Percentiles rank a stretch among this genome's conserved stretches.
These are phyloP conservation scores for Candida sakaeoensis DNA, from an alignment of 805 yeast genomes.

Conservation along the genomic window DNA sequence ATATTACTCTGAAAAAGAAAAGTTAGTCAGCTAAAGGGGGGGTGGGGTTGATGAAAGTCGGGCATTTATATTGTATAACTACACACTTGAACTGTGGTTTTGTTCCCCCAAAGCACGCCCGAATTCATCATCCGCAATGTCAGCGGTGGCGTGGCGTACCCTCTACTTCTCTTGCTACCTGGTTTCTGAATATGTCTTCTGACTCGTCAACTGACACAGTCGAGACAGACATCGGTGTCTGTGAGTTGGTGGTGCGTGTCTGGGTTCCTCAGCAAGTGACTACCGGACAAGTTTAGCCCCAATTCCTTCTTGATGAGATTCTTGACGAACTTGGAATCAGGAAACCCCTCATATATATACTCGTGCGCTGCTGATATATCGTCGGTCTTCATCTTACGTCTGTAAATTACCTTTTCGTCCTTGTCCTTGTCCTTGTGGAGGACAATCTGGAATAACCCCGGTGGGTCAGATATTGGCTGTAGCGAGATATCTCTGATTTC, in stretches of 20 bases:
- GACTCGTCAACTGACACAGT: conserved; percentile 13
- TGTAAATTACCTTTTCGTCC: conserved; percentile 40
- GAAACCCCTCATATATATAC: conserved; percentile 65
- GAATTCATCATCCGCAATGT: too few species aligned
- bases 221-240: conserved; percentile 11
- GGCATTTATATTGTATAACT: too few species aligned
- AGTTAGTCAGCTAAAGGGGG: too few species aligned
- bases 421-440: conserved; percentile 7
- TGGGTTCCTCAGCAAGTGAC: conserved; percentile 2
- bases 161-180: too few species aligned
- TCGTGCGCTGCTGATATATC: conserved; percentile 23
- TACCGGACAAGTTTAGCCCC: conserved; percentile 23
- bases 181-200: too few species aligned
- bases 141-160: too few species aligned
- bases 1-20: too few species aligned
- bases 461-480: conserved; percentile 20
- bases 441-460: conserved; percentile 24
- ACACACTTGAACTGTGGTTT: too few species aligned
- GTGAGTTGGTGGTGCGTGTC: background rate
- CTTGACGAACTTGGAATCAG: conserved; percentile 79
- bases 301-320: conserved; percentile 52
- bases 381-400: conserved; percentile 45
- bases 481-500: conserved; percentile 43
- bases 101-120: too few species aligned
- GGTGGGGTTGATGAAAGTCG: too few species aligned